Conservation (phyloP, 169 alveolate genomes). For the Prorocentrum cordatum region DNA sequence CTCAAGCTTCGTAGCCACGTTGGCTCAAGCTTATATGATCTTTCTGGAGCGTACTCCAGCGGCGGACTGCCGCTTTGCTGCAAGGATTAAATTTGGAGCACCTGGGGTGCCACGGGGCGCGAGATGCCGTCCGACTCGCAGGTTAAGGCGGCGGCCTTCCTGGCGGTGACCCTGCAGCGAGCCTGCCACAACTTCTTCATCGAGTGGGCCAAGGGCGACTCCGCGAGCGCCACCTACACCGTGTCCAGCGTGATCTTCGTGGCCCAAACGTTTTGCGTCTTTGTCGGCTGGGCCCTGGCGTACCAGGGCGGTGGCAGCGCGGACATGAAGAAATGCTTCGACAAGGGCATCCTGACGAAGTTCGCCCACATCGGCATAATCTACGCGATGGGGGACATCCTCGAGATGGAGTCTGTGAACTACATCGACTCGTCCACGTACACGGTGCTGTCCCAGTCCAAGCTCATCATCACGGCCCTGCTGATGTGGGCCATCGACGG, state of each 20-base stretch:
- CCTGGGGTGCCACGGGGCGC: no score
- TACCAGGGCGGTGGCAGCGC: background rate
- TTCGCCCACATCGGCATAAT: constrained; percentile 43
- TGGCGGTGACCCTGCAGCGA: constrained; percentile 46
- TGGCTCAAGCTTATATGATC: no score
- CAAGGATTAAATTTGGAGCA: no score
- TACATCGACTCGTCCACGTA: constrained; percentile 42
- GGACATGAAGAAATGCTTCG: constrained; percentile 50
- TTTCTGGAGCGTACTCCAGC: no score
- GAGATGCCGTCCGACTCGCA: no score
- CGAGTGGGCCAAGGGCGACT: constrained; percentile 60
- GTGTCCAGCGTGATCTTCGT: constrained; percentile 67
- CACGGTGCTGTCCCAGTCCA: constrained; percentile 49
- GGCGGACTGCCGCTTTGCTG: no score
- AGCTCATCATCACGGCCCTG: constrained; percentile 46
- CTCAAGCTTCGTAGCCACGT: no score
- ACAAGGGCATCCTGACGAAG: constrained; percentile 8
- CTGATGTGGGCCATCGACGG: constrained; percentile 24
- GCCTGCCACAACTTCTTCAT: constrained; percentile 58
- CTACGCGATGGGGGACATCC: constrained; percentile 47
- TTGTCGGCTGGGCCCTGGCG: constrained; percentile 26
- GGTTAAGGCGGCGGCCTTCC: no score
- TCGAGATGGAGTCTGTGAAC: constrained; percentile 64
- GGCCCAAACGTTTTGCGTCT: background rate
- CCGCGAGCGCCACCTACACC: constrained; percentile 36